phyloP scores from a whole-genome alignment of 176 grass and related monocot genomes.

The Melocanna baccifera region DNA sequence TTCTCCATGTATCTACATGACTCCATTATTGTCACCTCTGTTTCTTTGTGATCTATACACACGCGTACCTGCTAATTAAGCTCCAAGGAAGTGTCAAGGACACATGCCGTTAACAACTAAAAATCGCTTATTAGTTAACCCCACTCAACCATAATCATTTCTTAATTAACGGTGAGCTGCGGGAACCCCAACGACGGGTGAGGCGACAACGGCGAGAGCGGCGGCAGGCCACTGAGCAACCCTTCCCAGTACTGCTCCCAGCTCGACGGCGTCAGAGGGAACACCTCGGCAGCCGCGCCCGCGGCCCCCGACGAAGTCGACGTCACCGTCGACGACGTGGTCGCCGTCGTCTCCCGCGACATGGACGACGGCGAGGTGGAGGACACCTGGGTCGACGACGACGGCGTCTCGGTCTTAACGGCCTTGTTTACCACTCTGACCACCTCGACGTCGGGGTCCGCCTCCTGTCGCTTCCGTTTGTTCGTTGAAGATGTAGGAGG shows the following conservation, averaged over 20 bases:
- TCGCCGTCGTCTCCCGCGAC: conserved; percentile 9
- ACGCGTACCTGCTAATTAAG: not conserved
- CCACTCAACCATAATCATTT: not conserved
- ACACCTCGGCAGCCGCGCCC: not conserved
- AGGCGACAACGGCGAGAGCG: conserved; percentile 51
- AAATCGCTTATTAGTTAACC: conserved; percentile 1
- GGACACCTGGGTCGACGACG: not conserved
- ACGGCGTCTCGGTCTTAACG: not conserved
- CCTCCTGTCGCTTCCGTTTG: conserved; percentile 32
- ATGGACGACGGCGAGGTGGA: conserved; percentile 1
- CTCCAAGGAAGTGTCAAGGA: not conserved
- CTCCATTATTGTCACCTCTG: not conserved
- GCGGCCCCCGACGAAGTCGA: not conserved
- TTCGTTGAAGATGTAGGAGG: not conserved
- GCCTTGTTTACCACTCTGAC: conserved; percentile 28
- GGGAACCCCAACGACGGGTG: conserved; percentile 34
- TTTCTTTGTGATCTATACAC: not conserved
- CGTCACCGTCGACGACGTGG: conserved; percentile 30
- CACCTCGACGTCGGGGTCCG: conserved; percentile 29
- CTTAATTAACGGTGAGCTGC: conserved; percentile 42
- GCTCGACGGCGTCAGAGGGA: conserved; percentile 34
- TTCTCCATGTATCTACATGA: not conserved
- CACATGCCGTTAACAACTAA: not conserved
- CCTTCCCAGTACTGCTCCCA: conserved; percentile 47
- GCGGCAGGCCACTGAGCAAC: conserved; percentile 31